These are phyloP conservation scores for Starmerella khaoyaiensis DNA, from an alignment of 805 yeast genomes.

Conservation along the genomic window DNA sequence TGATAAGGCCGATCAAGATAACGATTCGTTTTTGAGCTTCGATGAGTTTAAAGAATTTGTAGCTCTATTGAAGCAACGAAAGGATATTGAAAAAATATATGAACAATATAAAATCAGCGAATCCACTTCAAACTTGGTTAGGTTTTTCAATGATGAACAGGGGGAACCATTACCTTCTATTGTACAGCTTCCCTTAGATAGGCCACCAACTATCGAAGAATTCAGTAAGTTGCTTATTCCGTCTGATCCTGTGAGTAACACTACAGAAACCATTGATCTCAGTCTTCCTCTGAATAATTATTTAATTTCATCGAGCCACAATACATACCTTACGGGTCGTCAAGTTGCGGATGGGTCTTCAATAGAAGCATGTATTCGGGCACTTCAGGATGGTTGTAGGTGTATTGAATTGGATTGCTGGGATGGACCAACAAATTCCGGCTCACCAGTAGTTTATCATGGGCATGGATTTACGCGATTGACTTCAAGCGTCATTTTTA, in stretches of 20 bases:
- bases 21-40: conserved; percentile 46
- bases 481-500: conserved; percentile 57
- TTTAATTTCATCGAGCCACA: conserved; percentile 85
- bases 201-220: conserved; percentile 22
- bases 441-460: conserved; percentile 73
- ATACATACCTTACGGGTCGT: conserved; percentile 78
- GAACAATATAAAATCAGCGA: conserved; percentile 23
- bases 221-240: conserved; percentile 32
- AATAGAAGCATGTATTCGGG: conserved; percentile 76
- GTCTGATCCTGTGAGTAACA: background rate
- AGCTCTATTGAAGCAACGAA: conserved; percentile 46
- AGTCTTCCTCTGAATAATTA: conserved; percentile 69
- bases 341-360: conserved; percentile 83
- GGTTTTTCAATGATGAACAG: conserved; percentile 11
- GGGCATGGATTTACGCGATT: conserved; percentile 50
- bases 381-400: conserved; percentile 81
- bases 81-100: conserved; percentile 48
- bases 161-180: conserved; percentile 10
- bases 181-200: conserved; percentile 8
- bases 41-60: conserved; percentile 68
- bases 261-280: conserved; percentile 27
- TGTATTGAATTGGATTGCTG: conserved; percentile 93
- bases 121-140: conserved; percentile 6
- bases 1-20: conserved; percentile 37
- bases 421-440: conserved; percentile 55